Percentiles rank a stretch among this genome's conserved stretches.
phyloP scores from a whole-genome alignment of 2,329 filamentous ascomycete species.

The Calonectria hawksworthii region DNA sequence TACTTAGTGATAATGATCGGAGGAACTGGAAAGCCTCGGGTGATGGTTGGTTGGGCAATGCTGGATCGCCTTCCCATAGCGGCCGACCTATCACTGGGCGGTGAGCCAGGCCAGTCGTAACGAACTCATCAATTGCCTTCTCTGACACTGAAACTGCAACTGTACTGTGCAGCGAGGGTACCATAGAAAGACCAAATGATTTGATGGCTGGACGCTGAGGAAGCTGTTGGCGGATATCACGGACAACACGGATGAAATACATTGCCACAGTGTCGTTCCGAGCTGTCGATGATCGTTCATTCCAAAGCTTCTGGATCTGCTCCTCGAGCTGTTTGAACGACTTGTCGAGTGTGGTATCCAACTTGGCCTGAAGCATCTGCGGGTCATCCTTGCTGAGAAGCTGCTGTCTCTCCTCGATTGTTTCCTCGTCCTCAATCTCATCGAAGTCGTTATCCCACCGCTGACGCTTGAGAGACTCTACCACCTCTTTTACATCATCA shows the following conservation, averaged over 20 bases:
- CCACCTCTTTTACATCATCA: conserved; percentile 73
- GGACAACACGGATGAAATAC: conserved; percentile 80
- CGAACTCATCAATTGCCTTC: conserved; percentile 64
- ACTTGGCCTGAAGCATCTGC: conserved; percentile 69
- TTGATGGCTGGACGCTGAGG: conserved; percentile 66
- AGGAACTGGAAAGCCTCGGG: conserved; percentile 81
- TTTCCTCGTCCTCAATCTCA: conserved; percentile 81
- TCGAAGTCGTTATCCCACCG: conserved; percentile 83
- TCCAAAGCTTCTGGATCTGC: conserved; percentile 67
- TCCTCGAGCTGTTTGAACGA: conserved; percentile 72
- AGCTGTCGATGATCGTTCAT: conserved; percentile 58
- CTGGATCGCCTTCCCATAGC: conserved; percentile 85
- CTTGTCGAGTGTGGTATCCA: conserved; percentile 68
- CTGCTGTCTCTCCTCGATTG: conserved; percentile 75
- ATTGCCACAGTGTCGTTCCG: conserved; percentile 68
- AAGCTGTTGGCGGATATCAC: conserved; percentile 79
- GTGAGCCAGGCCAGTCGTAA: conserved; percentile 56
- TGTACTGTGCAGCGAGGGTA: conserved; percentile 74
- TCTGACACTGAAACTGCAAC: conserved; percentile 69
- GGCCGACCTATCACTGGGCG: conserved; percentile 71
- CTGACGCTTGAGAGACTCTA: conserved; percentile 75
- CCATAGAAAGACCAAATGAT: conserved; percentile 70
- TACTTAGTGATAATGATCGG: conserved; percentile 72
- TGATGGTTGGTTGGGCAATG: conserved; percentile 84
- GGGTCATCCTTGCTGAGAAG: conserved; percentile 82